These are phyloP conservation scores for Silene conica DNA, from an alignment of 148 eudicot genomes.

Conservation along the genomic window DNA sequence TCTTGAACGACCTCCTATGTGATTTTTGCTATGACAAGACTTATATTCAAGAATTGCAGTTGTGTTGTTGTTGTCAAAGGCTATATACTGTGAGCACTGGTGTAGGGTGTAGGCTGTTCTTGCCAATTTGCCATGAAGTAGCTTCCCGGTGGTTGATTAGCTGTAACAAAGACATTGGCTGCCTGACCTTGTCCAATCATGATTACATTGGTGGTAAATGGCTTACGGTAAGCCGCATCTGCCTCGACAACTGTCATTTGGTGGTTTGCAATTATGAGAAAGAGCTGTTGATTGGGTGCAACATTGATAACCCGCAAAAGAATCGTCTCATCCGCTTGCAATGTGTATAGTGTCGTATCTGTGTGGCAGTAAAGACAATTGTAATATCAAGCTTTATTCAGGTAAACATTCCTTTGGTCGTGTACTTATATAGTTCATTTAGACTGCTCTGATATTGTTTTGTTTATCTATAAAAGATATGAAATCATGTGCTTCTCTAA, in stretches of 20 bases:
- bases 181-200: not conserved
- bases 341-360: constrained; percentile 50
- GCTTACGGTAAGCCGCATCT: not conserved
- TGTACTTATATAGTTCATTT: not conserved
- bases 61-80: constrained; percentile 83
- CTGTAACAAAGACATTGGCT: constrained; percentile 46
- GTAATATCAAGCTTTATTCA: not conserved
- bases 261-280: constrained; percentile 73
- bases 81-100: constrained; percentile 42
- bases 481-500: not conserved
- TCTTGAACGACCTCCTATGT: not conserved
- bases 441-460: not conserved
- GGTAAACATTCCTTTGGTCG: not conserved
- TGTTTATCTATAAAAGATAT: not conserved
- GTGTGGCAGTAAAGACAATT: constrained; percentile 16
- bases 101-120: constrained; percentile 47
- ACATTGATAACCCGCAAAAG: constrained; percentile 83
- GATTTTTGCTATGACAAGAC: constrained; percentile 14
- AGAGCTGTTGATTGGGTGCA: constrained; percentile 89
- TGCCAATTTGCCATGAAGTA: constrained; percentile 29
- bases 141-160: constrained; percentile 46
- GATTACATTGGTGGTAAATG: not conserved
- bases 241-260: constrained; percentile 5
- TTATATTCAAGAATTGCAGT: constrained; percentile 79
- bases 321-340: constrained; percentile 51